Percentiles rank a stretch among this genome's conserved stretches.
Conservation (phyloP, 805 yeast species). For the Cyberlindnera maritima region DNA sequence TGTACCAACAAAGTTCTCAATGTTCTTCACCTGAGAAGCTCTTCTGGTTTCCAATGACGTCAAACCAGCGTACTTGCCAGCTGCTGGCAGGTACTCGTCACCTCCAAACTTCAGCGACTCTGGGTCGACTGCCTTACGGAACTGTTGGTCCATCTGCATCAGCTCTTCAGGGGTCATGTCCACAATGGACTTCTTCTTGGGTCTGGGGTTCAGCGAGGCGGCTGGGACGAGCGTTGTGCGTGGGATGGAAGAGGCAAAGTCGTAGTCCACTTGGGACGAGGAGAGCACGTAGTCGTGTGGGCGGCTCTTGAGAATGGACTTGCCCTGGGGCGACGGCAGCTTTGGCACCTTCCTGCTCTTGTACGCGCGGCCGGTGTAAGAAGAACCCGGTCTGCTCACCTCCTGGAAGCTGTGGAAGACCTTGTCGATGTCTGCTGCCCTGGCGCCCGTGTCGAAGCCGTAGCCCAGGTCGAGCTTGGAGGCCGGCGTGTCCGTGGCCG, state of each 20-base stretch:
- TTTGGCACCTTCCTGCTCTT: constrained; percentile 20
- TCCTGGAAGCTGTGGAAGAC: constrained; percentile 11
- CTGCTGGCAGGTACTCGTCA: constrained; percentile 24
- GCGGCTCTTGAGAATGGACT: constrained; percentile 19
- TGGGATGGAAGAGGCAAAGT: background rate
- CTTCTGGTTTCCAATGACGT: constrained; percentile 3
- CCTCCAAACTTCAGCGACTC: constrained; percentile 24
- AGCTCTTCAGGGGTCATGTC: constrained; percentile 27
- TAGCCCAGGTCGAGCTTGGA: constrained; percentile 19
- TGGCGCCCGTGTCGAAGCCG: constrained; percentile 21
- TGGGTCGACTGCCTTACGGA: constrained; percentile 19
- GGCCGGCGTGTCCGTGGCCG: background rate
- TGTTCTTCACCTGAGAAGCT: constrained; percentile 15
- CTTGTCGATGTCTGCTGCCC: constrained; percentile 17
- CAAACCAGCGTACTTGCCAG: background rate
- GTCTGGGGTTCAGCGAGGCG: background rate
- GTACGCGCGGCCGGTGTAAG: background rate
- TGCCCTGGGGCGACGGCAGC: constrained; percentile 26
- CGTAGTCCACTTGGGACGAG: background rate
- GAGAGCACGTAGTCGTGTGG: background rate
- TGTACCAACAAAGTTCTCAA: constrained; percentile 21
- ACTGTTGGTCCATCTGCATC: constrained; percentile 27
- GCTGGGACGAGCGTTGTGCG: constrained; percentile 7
- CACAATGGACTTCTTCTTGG: constrained; percentile 26
- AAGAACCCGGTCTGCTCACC: constrained; percentile 12